Evolutionary conservation across 2,329 filamentous ascomycete genomes (phyloP).

Genomic region (Aureobasidium musti): DNA sequence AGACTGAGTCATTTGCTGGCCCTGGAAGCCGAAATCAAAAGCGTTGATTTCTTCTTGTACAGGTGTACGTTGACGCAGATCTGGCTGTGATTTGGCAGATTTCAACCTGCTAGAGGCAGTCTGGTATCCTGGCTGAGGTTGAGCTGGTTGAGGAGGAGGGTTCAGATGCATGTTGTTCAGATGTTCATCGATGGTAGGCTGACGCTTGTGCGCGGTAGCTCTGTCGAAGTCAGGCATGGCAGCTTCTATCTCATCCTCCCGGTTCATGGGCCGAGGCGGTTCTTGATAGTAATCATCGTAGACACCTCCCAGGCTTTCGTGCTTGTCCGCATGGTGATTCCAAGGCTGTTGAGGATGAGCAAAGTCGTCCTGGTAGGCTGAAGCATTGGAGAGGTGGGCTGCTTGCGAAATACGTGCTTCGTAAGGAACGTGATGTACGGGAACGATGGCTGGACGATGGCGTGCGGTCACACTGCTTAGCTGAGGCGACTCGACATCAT

Average conservation of each 20-base stretch:
- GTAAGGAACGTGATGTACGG: constrained; percentile 1
- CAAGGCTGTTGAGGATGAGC: constrained; percentile 19
- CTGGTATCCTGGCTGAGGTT: constrained; percentile 57
- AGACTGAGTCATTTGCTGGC: constrained; percentile 48
- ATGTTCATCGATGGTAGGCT: constrained; percentile 39
- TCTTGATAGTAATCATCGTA: constrained; percentile 53
- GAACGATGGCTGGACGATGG: constrained; percentile 20
- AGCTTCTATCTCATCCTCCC: constrained; percentile 51
- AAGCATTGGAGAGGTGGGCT: constrained; percentile 23
- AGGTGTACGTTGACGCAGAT: constrained; percentile 2
- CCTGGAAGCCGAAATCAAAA: constrained; percentile 29
- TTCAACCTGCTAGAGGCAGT: constrained; percentile 62
- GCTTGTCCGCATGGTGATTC: constrained; percentile 32
- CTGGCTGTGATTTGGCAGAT: constrained; percentile 23
- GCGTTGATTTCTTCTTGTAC: constrained; percentile 57
- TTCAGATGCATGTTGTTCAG: constrained; percentile 37
- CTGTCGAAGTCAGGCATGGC: constrained; percentile 66
- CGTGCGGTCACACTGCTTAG: constrained; percentile 16
- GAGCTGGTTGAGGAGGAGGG: constrained; percentile 29
- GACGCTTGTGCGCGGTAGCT: constrained; percentile 35
- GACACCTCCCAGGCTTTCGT: constrained; percentile 53
- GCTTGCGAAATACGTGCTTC: constrained; percentile 24
- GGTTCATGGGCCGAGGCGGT: constrained; percentile 37
- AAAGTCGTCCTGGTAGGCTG: constrained; percentile 22
- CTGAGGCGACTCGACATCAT: not conserved